phyloP scores from a whole-genome alignment of 2,329 filamentous ascomycete species.

The Sporothrix schenckii region DNA sequence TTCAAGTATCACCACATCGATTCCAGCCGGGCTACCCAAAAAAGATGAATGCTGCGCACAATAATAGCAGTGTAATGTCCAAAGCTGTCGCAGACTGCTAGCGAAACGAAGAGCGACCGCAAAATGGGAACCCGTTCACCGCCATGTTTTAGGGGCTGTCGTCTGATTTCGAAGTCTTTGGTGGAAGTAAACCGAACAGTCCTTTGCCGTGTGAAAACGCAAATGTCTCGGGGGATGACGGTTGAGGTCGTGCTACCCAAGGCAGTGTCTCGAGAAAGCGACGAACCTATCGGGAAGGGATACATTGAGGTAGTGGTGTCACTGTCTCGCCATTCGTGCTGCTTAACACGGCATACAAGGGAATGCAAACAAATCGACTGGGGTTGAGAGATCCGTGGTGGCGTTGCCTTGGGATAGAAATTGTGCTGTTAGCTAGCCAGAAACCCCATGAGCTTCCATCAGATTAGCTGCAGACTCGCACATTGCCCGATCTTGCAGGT shows the following conservation, averaged over 20 bases:
- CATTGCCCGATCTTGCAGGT: conserved; percentile 31
- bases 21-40: not conserved
- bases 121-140: conserved; percentile 10
- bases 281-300: not conserved
- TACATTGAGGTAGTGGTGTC: not conserved
- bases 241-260: conserved; percentile 1
- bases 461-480: conserved; percentile 24
- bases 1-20: not conserved
- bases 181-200: not conserved
- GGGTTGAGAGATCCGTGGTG: no score
- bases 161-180: not conserved
- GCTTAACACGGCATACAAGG: conserved; percentile 4
- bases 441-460: not conserved
- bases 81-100: not conserved
- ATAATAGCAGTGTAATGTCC: no score
- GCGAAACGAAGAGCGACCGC: not conserved
- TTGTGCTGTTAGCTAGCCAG: not conserved
- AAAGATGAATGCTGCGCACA: no score
- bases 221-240: conserved; percentile 21
- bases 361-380: not conserved
- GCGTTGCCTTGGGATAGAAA: no score
- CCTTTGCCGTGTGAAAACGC: not conserved
- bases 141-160: not conserved
- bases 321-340: conserved; percentile 5
- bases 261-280: not conserved